These are phyloP conservation scores for Mycena galopus DNA, from an alignment of 768 basidiomycete species.

Conservation along the genomic window DNA sequence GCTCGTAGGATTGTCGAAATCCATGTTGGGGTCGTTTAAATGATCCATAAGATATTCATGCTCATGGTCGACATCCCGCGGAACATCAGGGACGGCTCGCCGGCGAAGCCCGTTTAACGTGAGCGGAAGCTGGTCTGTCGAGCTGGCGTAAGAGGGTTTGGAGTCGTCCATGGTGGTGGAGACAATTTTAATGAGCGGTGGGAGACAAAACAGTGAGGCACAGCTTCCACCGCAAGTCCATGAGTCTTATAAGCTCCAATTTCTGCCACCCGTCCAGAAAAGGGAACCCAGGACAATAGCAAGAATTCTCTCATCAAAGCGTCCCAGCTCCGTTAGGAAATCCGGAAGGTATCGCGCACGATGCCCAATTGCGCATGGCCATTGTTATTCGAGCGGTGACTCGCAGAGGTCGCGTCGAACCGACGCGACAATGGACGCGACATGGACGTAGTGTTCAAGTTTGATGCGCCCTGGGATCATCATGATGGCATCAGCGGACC, in stretches of 20 bases:
- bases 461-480: background rate
- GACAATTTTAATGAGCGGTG: background rate
- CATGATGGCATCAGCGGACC: background rate
- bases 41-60: conserved; percentile 72
- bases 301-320: background rate
- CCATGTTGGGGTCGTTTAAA: conserved; percentile 86
- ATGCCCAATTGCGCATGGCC: no score
- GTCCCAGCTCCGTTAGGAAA: background rate
- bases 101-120: conserved; percentile 50
- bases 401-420: background rate
- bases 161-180: conserved; percentile 54
- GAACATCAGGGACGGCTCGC: conserved; percentile 78
- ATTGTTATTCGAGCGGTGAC: no score
- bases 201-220: background rate
- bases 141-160: conserved; percentile 53
- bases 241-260: conserved; percentile 1
- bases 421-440: background rate
- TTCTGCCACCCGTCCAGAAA: conserved; percentile 22
- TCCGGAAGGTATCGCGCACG: no score
- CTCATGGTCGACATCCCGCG: conserved; percentile 72
- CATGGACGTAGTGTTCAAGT: background rate
- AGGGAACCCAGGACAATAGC: conserved; percentile 20
- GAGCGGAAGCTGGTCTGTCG: conserved; percentile 48
- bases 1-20: conserved; percentile 56
- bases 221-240: background rate